Base-by-base conservation (phyloP, 2,329 filamentous ascomycete genomes). In the Colletotrichum sp. region DNA sequence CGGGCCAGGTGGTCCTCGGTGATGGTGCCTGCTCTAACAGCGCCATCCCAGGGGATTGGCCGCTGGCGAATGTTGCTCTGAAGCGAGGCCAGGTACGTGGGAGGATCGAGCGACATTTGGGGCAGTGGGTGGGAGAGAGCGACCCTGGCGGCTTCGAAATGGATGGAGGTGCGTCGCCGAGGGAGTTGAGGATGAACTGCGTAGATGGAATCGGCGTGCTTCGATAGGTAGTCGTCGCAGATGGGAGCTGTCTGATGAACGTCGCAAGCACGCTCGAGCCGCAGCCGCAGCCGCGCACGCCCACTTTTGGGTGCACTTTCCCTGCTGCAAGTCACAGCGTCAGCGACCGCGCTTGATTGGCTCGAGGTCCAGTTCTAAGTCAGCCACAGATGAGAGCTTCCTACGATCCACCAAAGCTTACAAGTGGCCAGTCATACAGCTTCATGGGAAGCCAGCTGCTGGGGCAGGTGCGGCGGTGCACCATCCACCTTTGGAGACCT, bases 1-100 rank as follows among this genome's bases (percentile, higher is more conserved):
- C 96, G 96, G 88, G 94, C 95, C 80, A 98, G 92, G 86, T 99
- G 96, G 80, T 94, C 93, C 80, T 98, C 96, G 74, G 95, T 98
- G 86, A 99, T 94, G 82, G 95, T 97, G 85, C 96, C 95, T 80
- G 95, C 95, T 85, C 97, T 93, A 79, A 98, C 95, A 81, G 96
- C 96, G 81, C 96, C 96, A 86, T 98, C 96, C 97, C 97, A 99
- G 74, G 96, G 96, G 86, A 99, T 98, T 79, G 96, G 96, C 80
- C 97, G 93, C 83, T 95, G 94, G 83, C 97, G 95, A 84, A 98
- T 98, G 89, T 98, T 98, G 91, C 95, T 97, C 89, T 98, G 96
- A 80, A 98, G 91, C 80, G 95, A 96, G 83, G 88, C 87, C 73
- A 92, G 92, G 86, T 98, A 98, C 75, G 95, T 94, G 75, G 96